A percentile compares a stretch with the other conserved stretches of the same genome.
These are phyloP conservation scores for Cryptosporidium sp. DNA, from an alignment of 169 alveolate species.

Conservation along the genomic window DNA sequence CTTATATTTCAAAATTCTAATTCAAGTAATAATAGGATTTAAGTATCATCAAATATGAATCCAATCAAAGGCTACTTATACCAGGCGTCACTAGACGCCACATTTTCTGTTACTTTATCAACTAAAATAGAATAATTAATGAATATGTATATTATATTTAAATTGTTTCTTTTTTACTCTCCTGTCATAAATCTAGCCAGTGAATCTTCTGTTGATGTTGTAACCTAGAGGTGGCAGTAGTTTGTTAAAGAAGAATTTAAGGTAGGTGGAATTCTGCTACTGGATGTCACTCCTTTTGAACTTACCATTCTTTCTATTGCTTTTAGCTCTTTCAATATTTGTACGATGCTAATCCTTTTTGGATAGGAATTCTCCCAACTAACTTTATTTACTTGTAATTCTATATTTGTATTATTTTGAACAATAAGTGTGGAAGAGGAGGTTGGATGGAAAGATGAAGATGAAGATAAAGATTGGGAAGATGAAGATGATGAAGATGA, in stretches of 20 bases:
- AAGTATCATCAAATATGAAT: constrained; percentile 27
- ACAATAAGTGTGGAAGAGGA: neutral
- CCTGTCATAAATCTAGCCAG: constrained; percentile 68
- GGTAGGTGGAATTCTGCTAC: neutral
- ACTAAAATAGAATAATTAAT: neutral
- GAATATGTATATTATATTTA: neutral
- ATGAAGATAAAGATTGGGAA: neutral
- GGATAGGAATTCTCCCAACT: neutral
- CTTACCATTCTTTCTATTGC: constrained; percentile 49
- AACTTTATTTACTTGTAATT: neutral
- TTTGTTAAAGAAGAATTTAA: neutral
- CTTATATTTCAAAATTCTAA: constrained; percentile 4
- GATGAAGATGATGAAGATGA: neutral
- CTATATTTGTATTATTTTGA: neutral
- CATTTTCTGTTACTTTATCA: neutral
- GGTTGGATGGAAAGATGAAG: neutral
- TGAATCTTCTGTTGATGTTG: constrained; percentile 42
- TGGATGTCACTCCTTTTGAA: neutral
- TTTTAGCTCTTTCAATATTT: constrained; percentile 7
- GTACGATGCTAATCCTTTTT: constrained; percentile 1
- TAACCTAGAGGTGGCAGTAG: neutral
- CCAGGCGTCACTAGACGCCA: constrained; percentile 79
- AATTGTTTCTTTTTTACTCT: neutral
- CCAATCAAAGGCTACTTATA: constrained; percentile 18
- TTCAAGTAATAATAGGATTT: constrained; percentile 29